Conservation (phyloP, 2,329 filamentous ascomycete species). For the Aspergillus brunneoviolaceus region DNA sequence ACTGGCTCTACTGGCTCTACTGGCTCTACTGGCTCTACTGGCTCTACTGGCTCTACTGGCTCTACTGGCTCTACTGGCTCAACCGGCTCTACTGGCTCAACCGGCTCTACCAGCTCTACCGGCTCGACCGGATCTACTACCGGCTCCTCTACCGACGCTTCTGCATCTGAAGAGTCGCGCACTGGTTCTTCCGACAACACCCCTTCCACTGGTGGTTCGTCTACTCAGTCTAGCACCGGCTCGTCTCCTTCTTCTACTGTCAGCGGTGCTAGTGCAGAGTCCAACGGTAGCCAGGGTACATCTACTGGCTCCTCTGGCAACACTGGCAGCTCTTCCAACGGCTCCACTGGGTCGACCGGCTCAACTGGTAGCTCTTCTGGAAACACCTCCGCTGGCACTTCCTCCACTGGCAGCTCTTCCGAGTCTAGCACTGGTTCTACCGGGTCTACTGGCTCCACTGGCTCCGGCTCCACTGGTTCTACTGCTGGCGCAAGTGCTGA, state of each 20-base stretch:
- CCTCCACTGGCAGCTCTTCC: not conserved
- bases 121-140: not conserved
- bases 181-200: not conserved
- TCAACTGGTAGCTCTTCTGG: not conserved
- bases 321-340: not conserved
- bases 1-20: not conserved
- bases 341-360: not conserved
- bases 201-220: not conserved
- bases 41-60: not conserved
- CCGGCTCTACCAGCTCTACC: not conserved
- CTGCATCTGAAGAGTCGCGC: not conserved
- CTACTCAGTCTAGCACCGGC: not conserved
- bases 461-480: not conserved
- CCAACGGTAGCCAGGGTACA: not conserved
- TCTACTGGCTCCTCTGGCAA: not conserved
- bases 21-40: too few species aligned
- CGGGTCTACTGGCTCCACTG: not conserved
- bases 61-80: not conserved
- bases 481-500: not conserved
- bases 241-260: not conserved
- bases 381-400: not conserved
- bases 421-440: not conserved
- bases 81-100: not conserved
- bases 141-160: not conserved
- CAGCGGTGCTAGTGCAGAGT: not conserved